phyloP scores from a whole-genome alignment of 306 rosid species.

The Medicago lupulina region DNA sequence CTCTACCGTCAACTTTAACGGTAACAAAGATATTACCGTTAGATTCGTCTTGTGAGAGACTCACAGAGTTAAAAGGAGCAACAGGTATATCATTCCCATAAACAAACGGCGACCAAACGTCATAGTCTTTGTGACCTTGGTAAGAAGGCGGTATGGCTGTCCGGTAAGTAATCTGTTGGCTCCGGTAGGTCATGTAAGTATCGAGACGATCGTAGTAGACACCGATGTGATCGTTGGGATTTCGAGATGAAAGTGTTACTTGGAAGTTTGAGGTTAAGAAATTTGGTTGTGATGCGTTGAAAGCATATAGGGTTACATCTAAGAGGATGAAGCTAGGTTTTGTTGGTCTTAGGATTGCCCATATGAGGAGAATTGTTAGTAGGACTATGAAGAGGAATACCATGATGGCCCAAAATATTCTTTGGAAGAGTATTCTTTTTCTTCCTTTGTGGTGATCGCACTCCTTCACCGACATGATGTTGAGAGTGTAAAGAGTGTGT shows the following conservation, averaged over 20 bases:
- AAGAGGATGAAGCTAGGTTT: slow-evolving; percentile 82
- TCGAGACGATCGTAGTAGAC: slow-evolving; percentile 85
- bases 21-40: slow-evolving; percentile 53
- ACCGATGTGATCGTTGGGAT: slow-evolving; percentile 84
- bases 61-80: slow-evolving; percentile 66
- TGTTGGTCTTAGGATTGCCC: slow-evolving; percentile 77
- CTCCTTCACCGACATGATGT: slow-evolving; percentile 59
- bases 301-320: slow-evolving; percentile 86
- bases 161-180: slow-evolving; percentile 77
- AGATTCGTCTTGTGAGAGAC: slow-evolving; percentile 54
- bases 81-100: slow-evolving; percentile 76
- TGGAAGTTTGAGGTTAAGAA: slow-evolving; percentile 76
- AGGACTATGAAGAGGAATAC: slow-evolving; percentile 66
- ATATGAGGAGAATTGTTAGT: slow-evolving; percentile 61
- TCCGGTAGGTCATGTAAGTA: slow-evolving; percentile 63
- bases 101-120: slow-evolving; percentile 88
- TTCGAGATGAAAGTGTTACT: slow-evolving; percentile 74
- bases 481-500: slow-evolving; percentile 15
- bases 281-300: slow-evolving; percentile 76
- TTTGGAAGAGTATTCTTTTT: neutral
- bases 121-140: slow-evolving; percentile 81
- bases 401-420: slow-evolving; percentile 47
- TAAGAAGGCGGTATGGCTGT: slow-evolving; percentile 73
- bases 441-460: slow-evolving; percentile 59
- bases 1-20: slow-evolving; percentile 72